These are phyloP conservation scores for Fraxinus latifolia DNA, from an alignment of 305 asterid genomes.

Conservation along the genomic window DNA sequence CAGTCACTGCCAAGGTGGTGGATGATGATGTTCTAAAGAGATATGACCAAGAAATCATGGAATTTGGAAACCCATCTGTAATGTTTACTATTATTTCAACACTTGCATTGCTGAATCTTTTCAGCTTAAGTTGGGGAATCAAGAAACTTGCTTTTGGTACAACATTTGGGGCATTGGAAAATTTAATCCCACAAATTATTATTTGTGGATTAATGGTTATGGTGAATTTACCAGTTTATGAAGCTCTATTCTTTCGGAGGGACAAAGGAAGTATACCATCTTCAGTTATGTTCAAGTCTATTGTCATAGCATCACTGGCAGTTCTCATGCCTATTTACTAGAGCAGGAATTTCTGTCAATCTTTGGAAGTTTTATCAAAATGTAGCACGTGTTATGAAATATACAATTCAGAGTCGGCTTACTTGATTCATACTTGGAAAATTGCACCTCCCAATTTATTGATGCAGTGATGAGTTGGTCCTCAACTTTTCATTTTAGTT, in stretches of 20 bases:
- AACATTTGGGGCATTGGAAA: not conserved
- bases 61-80: conserved; percentile 66
- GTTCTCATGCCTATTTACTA: conserved; percentile 22
- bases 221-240: conserved; percentile 40
- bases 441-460: not conserved
- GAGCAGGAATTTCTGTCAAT: not conserved
- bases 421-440: not conserved
- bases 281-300: conserved; percentile 32
- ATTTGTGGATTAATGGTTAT: conserved; percentile 21
- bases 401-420: not conserved
- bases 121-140: conserved; percentile 42
- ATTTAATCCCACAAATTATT: conserved; percentile 21
- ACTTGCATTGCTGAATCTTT: conserved; percentile 53
- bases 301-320: conserved; percentile 29
- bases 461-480: not conserved
- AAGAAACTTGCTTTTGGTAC: conserved; percentile 11
- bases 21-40: conserved; percentile 50
- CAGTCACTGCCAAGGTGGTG: conserved; percentile 6
- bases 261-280: conserved; percentile 40
- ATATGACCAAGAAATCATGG: conserved; percentile 52
- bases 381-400: not conserved
- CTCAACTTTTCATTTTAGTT: not conserved
- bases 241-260: conserved; percentile 34
- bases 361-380: not conserved
- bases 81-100: conserved; percentile 48